A percentile compares a stretch with the other conserved stretches of the same genome.
These are phyloP conservation scores for Emericellopsis cladophorae DNA, from an alignment of 2,329 filamentous ascomycete genomes.

Conservation along the genomic window DNA sequence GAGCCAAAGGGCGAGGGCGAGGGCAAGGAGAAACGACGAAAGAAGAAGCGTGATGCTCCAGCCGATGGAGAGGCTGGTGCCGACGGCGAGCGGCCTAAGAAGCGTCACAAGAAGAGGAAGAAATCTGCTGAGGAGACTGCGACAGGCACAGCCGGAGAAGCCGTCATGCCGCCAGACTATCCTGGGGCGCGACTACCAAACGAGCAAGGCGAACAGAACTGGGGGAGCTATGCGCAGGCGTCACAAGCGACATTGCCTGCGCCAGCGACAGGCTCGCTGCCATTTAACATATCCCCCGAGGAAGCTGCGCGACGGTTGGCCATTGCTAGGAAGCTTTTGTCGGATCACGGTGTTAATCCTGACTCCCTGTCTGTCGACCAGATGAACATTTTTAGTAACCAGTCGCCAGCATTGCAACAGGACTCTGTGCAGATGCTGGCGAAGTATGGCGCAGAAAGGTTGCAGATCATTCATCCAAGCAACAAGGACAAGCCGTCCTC, in stretches of 20 bases:
- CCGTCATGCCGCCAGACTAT: constrained; percentile 6
- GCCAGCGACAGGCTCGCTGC: constrained; percentile 3
- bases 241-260: neutral
- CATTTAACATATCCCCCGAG: constrained; percentile 24
- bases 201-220: constrained; percentile 1
- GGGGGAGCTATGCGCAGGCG: neutral
- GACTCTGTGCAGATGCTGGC: constrained; percentile 43
- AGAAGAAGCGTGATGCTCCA: constrained; percentile 7
- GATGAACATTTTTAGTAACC: constrained; percentile 47
- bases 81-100: constrained; percentile 1
- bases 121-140: constrained; percentile 1
- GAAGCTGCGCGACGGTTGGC: constrained; percentile 38
- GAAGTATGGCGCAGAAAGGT: constrained; percentile 42
- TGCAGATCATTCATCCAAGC: constrained; percentile 43
- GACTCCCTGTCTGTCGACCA: constrained; percentile 39
- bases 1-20: constrained; percentile 10
- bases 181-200: constrained; percentile 3
- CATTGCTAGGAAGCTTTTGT: constrained; percentile 33
- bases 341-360: constrained; percentile 34
- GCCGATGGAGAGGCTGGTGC: neutral
- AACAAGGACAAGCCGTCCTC: constrained; percentile 18
- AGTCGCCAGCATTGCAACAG: constrained; percentile 40
- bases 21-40: constrained; percentile 14
- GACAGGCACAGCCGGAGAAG: constrained; percentile 2
- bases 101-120: constrained; percentile 2